phyloP scores from a whole-genome alignment of 1,284 basidiomycete species.

The Malassezia japonica region DNA sequence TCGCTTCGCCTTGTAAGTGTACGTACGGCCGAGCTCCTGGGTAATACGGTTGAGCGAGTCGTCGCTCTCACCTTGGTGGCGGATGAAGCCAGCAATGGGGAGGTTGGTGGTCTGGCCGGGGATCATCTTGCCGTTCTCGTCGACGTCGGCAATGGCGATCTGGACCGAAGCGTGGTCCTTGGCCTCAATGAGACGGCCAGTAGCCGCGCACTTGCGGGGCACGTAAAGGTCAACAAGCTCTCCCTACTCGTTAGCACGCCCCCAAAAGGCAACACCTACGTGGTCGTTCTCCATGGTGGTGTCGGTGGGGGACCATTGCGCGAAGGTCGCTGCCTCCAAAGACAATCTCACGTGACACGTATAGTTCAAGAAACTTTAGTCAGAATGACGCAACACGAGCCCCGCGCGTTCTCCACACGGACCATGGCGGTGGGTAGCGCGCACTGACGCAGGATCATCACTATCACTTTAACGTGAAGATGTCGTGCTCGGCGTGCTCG shows the following conservation, averaged over 20 bases:
- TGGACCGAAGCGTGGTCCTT: constrained; percentile 99
- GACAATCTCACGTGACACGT: constrained; percentile 11
- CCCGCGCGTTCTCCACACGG: neutral
- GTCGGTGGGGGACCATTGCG: neutral
- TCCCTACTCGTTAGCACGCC: constrained; percentile 57
- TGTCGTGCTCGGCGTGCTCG: constrained; percentile 73
- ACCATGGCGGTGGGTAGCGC: neutral
- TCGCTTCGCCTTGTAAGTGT: neutral
- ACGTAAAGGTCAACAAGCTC: constrained; percentile 99
- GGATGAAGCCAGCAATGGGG: constrained; percentile 85
- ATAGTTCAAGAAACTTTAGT: constrained; percentile 7
- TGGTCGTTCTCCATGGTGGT: constrained; percentile 17
- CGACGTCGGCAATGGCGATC: constrained; percentile 88
- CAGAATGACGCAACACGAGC: neutral
- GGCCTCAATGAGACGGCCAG: constrained; percentile 89
- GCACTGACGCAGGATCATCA: constrained; percentile 27
- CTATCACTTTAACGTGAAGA: constrained; percentile 63
- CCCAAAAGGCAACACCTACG: constrained; percentile 8
- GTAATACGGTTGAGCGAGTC: constrained; percentile 94
- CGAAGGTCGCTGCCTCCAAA: neutral
- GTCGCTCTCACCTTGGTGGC: constrained; percentile 91
- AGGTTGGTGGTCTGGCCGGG: constrained; percentile 74
- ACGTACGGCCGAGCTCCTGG: constrained; percentile 87
- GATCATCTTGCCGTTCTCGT: constrained; percentile 79
- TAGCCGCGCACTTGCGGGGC: constrained; percentile 77